Conservation (phyloP, 768 basidiomycete species). For the Tylopilus vinaceipallidus region DNA sequence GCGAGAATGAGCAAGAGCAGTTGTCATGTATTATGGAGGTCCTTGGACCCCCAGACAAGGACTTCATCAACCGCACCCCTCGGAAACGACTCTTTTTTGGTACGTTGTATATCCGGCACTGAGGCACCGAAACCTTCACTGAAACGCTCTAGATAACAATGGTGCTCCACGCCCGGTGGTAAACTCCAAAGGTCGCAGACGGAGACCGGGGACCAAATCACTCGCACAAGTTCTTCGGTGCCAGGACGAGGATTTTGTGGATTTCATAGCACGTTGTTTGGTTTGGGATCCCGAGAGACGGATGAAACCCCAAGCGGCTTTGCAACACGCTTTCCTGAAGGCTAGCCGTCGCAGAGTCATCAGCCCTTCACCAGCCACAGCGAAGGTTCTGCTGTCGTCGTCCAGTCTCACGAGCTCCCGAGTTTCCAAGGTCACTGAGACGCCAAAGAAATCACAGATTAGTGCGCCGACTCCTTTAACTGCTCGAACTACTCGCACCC, state of each 20-base stretch:
- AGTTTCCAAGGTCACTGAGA: slow-evolving; percentile 57
- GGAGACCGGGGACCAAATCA: slow-evolving; percentile 89
- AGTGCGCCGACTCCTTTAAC: slow-evolving; percentile 87
- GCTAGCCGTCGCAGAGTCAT: slow-evolving; percentile 57
- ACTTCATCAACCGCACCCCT: slow-evolving; percentile 90
- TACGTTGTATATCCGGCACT: slow-evolving; percentile 34
- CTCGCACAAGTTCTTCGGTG: slow-evolving; percentile 86
- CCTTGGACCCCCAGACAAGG: slow-evolving; percentile 91
- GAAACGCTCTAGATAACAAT: slow-evolving; percentile 65
- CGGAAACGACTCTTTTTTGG: slow-evolving; percentile 96
- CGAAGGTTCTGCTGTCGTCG: slow-evolving; percentile 58
- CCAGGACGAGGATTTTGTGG: slow-evolving; percentile 93
- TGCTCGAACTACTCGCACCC: slow-evolving; percentile 65
- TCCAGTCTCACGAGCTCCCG: slow-evolving; percentile 51
- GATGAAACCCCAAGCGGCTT: slow-evolving; percentile 88
- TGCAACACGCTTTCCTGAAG: slow-evolving; percentile 88
- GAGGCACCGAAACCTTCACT: neutral
- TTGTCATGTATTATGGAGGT: slow-evolving; percentile 99
- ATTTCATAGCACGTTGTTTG: slow-evolving; percentile 97
- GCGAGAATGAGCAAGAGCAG: slow-evolving; percentile 98
- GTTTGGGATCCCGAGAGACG: slow-evolving; percentile 97
- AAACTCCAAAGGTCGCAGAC: slow-evolving; percentile 93
- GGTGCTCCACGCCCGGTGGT: slow-evolving; percentile 92
- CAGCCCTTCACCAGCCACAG: slow-evolving; percentile 41
- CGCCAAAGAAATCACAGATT: slow-evolving; percentile 88